Conservation (phyloP, 2,329 filamentous ascomycete species). For the Parascedosporium putredinis region DNA sequence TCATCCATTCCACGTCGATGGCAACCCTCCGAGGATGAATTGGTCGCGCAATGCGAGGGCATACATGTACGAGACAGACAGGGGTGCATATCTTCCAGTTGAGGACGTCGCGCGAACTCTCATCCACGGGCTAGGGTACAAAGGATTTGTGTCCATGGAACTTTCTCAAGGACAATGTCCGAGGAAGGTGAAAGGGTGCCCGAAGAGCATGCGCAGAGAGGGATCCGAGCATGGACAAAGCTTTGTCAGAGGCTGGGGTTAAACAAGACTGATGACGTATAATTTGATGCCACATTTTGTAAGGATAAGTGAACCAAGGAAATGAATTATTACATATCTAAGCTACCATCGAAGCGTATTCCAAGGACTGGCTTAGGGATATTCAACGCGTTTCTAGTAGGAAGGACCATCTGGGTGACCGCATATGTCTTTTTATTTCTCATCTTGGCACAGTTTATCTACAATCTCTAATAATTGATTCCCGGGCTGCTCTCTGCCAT, state of each 20-base stretch:
- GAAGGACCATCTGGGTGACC: too few species aligned
- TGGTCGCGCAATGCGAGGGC: conserved; percentile 68
- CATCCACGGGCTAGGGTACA: background rate
- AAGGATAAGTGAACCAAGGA: too few species aligned
- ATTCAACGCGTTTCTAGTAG: too few species aligned
- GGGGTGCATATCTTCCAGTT: conserved; percentile 59
- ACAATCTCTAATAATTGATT: background rate
- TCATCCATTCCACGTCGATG: conserved; percentile 23
- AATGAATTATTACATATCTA: too few species aligned
- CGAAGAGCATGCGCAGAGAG: background rate
- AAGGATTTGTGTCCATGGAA: background rate
- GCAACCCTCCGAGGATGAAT: conserved; percentile 49
- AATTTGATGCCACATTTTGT: too few species aligned
- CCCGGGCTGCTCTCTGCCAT: background rate
- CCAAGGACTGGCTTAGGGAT: too few species aligned
- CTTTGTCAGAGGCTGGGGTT: background rate
- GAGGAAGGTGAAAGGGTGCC: background rate
- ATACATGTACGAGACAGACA: conserved; percentile 40
- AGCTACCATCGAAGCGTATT: too few species aligned
- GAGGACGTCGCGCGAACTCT: conserved; percentile 22
- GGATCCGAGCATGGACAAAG: background rate
- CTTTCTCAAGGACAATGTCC: background rate
- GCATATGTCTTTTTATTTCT: too few species aligned
- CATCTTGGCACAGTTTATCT: background rate
- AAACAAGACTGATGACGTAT: too few species aligned